Conservation (phyloP, 441 rosid species). For the Pelargonium fulgidum region DNA sequence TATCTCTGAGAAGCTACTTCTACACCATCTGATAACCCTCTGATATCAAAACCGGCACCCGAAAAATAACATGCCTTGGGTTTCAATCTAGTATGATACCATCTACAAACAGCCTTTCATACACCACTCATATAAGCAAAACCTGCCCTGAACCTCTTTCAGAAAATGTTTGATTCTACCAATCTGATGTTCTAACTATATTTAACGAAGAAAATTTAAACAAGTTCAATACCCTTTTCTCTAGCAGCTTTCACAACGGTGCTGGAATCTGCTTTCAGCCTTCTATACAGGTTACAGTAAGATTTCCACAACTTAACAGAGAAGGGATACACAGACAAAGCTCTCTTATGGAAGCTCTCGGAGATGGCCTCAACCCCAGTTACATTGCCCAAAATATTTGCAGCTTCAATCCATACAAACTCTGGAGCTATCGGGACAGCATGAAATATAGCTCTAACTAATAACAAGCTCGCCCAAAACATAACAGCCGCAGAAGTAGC, state of each 20-base stretch:
- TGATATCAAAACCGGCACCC: slow-evolving; percentile 15
- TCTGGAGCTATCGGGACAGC: slow-evolving; percentile 82
- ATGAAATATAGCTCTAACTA: slow-evolving; percentile 50
- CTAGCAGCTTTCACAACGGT: slow-evolving; percentile 47
- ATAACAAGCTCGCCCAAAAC: slow-evolving; percentile 63
- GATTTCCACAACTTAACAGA: slow-evolving; percentile 61
- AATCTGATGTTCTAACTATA: slow-evolving; percentile 12
- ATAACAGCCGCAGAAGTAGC: slow-evolving; percentile 37
- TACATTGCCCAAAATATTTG: slow-evolving; percentile 38
- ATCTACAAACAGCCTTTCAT: slow-evolving; percentile 3
- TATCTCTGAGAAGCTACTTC: slow-evolving; percentile 21
- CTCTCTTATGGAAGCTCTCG: slow-evolving; percentile 57
- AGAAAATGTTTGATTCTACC: slow-evolving; percentile 19
- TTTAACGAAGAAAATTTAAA: slow-evolving; percentile 18
- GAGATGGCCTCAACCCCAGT: slow-evolving; percentile 31
- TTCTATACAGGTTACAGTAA: slow-evolving; percentile 26
- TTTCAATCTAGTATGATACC: slow-evolving; percentile 11
- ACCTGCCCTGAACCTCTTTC: slow-evolving; percentile 7
- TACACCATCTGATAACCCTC: slow-evolving; percentile 12
- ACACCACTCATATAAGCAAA: slow-evolving; percentile 9
- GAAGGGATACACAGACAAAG: slow-evolving; percentile 59
- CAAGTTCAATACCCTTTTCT: slow-evolving; percentile 50
- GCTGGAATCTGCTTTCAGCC: slow-evolving; percentile 26
- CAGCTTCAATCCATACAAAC: slow-evolving; percentile 70
- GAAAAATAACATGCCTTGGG: slow-evolving; percentile 4